Evolutionary conservation across 2,329 filamentous ascomycete species (phyloP).

Genomic region (Stemphylium vesicarium): DNA sequence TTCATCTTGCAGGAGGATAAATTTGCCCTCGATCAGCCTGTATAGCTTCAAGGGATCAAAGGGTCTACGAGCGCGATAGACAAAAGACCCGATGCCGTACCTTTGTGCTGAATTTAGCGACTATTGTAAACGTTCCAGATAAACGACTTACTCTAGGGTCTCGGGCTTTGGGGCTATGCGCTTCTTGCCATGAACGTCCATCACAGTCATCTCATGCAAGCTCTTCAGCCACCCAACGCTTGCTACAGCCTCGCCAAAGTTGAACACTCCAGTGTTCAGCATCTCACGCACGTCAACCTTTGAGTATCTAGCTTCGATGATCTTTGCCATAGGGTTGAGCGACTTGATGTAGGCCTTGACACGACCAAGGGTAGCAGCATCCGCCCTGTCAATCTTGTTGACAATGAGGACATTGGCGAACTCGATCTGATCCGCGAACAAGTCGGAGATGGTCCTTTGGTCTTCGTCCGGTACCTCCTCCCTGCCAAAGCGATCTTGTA

Average conservation of each 20-base stretch:
- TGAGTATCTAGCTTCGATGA: slow-evolving; percentile 66
- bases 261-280: slow-evolving; percentile 70
- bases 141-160: slow-evolving; percentile 64
- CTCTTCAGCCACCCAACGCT: slow-evolving; percentile 74
- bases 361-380: slow-evolving; percentile 52
- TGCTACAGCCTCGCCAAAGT: slow-evolving; percentile 67
- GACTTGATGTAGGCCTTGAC: slow-evolving; percentile 63
- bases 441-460: slow-evolving; percentile 74
- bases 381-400: slow-evolving; percentile 72
- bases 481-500: slow-evolving; percentile 65
- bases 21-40: slow-evolving; percentile 51
- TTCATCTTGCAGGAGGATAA: slow-evolving; percentile 52
- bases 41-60: slow-evolving; percentile 53
- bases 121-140: neutral
- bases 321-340: slow-evolving; percentile 70
- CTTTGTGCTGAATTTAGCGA: slow-evolving; percentile 28
- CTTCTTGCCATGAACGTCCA: slow-evolving; percentile 62
- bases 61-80: slow-evolving; percentile 64
- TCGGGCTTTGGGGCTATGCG: slow-evolving; percentile 71
- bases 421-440: slow-evolving; percentile 80
- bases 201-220: slow-evolving; percentile 70
- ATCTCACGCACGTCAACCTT: slow-evolving; percentile 68
- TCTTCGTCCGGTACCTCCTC: slow-evolving; percentile 68
- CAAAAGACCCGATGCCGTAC: slow-evolving; percentile 74
- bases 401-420: slow-evolving; percentile 76